Base-by-base conservation (phyloP, 2,329 filamentous ascomycete genomes). In the Rutstroemia sp. region DNA sequence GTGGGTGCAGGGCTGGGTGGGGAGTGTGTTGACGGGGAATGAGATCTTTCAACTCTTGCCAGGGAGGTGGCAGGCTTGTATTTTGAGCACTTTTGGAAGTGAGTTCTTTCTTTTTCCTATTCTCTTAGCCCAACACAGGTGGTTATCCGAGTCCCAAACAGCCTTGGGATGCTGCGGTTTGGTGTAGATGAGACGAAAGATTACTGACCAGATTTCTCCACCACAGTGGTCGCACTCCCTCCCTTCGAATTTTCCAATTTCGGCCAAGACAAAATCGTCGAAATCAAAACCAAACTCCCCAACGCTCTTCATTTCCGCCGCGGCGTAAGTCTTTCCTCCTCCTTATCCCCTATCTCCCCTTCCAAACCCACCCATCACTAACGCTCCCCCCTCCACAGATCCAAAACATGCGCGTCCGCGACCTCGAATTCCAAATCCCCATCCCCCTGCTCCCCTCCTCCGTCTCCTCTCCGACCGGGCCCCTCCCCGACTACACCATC, bases 241-340 rank as follows among this genome's bases (percentile, higher is more conserved):
- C 52, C 52, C 9, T 62, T 59, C 34, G 56, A 57, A 21, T 62
- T 66, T 34, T 21, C 49, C 4, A 45, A 60, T 18, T 63, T 59
- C 38, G 44, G 50, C 9, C 62, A 64, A 30, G 56, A 59, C 5
- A 50, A 60, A 16, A 60, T 68, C 5, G 38, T 68, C 48, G 61
- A 61, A 5, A 69, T 73, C 57, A 76, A 75, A 62, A 73, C 73
- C 1, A 66, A 70, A 16, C 65, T 78, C 0, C 72, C 75, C 3
- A 72, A 78, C 58, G 76, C 71, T 1, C 61, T 77, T 23, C 76
- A 78, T 62, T 78, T 77, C 64, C 71, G 74, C n/a, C 70, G 75
- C 5, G 75, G 73, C 0, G 64, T 71, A 49, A 50, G 61, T 54
- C 19, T n/a, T 8, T 49, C 8, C 12, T 21, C 27, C 23, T 23